Evolutionary conservation across 148 eudicot species (phyloP), one percentile per base, ranked within the genome.

Genomic region (Arbutus unedo): DNA sequence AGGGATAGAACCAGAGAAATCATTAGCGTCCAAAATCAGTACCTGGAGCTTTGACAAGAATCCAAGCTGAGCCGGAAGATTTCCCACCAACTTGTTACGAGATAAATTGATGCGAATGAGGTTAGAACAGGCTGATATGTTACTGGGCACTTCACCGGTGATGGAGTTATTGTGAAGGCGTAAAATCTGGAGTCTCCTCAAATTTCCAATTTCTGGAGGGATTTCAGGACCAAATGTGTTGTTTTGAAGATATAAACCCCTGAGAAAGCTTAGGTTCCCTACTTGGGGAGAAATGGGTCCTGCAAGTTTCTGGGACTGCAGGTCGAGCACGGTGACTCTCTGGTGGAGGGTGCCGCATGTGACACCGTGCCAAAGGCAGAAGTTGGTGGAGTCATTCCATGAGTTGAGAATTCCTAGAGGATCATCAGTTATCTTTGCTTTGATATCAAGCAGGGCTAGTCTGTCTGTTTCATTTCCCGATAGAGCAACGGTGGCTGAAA

Each of bases 321-420:
- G 49, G 62, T 49, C 49, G 4, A 80, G 14, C 15, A 31, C 43
- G 18, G 59, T 80, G 60, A 80, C 82, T 43, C 82, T 67, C 57
- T 0, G 23, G 74, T 48, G 57, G 25, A 6, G 62, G 11, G 15
- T 2, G 6, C 76, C 62, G 4, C 82, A 80, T 5, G 82, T 80
- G 7, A 80, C 82, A 8, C 82, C 82, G 1, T 6, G 49, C 82
- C 82, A 80, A 25, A 31, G 82, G 82, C 82, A 80, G 76, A 67
- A 80, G 62, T 80, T 48, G 53, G 54, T 31, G 75, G 75, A 25
- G 14, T 18, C 48, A 50, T 80, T 80, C 82, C 82, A 80, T 8
- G 76, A 68, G 75, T 4, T 49, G 31, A 80, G 18, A 4, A 68
- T 19, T 4, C 68, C 74, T 1, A 50, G 75, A 25, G 82, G 82